Evolutionary conservation across 2,329 filamentous ascomycete genomes (phyloP).

Genomic region (Scolecobasidium constrictum): DNA sequence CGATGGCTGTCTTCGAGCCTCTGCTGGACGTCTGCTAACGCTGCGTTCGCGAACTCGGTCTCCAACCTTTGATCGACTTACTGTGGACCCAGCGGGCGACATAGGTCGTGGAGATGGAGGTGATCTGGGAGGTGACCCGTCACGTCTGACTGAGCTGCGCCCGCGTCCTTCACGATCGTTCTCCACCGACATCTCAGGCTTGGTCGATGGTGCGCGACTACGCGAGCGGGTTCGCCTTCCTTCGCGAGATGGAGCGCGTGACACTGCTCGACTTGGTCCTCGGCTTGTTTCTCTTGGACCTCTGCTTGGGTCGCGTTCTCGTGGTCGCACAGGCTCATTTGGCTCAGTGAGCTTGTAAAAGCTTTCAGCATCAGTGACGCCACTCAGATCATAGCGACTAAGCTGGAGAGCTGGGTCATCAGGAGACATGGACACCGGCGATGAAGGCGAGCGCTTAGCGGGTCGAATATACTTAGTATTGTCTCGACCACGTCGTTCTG

Average conservation of each 20-base stretch:
- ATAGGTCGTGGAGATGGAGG: constrained; percentile 5
- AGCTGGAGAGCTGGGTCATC: constrained; percentile 53
- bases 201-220: not conserved
- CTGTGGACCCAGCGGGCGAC: constrained; percentile 6
- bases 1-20: constrained; percentile 4
- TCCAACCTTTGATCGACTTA: constrained; percentile 8
- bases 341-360: constrained; percentile 33
- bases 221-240: constrained; percentile 2
- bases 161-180: constrained; percentile 6
- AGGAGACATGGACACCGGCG: constrained; percentile 87
- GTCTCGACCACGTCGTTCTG: constrained; percentile 59
- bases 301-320: constrained; percentile 2
- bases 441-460: constrained; percentile 79
- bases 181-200: constrained; percentile 1
- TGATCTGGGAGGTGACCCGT: constrained; percentile 1
- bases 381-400: constrained; percentile 31
- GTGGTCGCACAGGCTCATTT: constrained; percentile 2
- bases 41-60: constrained; percentile 8
- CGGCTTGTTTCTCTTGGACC: not conserved
- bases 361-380: constrained; percentile 13
- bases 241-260: not conserved
- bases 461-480: constrained; percentile 59
- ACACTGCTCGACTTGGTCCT: not conserved
- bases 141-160: constrained; percentile 1
- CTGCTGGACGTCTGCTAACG: constrained; percentile 4